Base-by-base conservation (phyloP, 2,329 filamentous ascomycete genomes). In the Arthrinium phaeospermum region DNA sequence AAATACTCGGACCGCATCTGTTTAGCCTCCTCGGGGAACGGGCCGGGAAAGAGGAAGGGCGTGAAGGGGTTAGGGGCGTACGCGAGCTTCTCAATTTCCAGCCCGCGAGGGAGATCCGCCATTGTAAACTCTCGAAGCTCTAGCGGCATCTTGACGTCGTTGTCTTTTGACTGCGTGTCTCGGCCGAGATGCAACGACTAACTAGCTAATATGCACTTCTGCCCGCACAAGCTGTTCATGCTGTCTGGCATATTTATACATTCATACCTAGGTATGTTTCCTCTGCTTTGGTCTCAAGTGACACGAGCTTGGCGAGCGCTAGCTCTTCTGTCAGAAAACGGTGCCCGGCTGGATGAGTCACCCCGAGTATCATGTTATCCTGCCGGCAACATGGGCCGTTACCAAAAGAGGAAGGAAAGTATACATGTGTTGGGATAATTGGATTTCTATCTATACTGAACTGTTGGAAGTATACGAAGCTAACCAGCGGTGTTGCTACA, bases 71-170 rank as follows among this genome's bases (percentile, higher is more conserved):
- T 81, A 12, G 77, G 75, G 0, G 76, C 78, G 72, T 84, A 85
- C 24, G 84, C 84, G 4, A 73, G 75, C 22, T 68, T 73, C 75
- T 86, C 84, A 61, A 86, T 83, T 68, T 80, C 76, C 24, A 79
- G 79, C 46, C 79, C 76, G 41, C 81, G 82, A 41, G 71, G 70
- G 27, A 81, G 81, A 75, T 86, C 84, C 49, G 78, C 78, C 57
- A 79, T 80, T 7, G 74, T 80, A 24, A 82, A 82, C 30, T 77
- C 76, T 12, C 79, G 75, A 19, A 84, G 75, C 75, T 81, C 74
- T 37, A 86, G 82, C 61, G 81, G 79, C 84, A 85, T 85, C 16
- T 44, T 75, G 71, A 67, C 19, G 57, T 41, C 53, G 53, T 37
- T 41, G 19, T 13, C 12, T 41, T 30, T 37, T n/a, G 34, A n/a